phyloP scores from a whole-genome alignment of 1,139 yeast genomes.

The Debaryomyces subglobosus region DNA sequence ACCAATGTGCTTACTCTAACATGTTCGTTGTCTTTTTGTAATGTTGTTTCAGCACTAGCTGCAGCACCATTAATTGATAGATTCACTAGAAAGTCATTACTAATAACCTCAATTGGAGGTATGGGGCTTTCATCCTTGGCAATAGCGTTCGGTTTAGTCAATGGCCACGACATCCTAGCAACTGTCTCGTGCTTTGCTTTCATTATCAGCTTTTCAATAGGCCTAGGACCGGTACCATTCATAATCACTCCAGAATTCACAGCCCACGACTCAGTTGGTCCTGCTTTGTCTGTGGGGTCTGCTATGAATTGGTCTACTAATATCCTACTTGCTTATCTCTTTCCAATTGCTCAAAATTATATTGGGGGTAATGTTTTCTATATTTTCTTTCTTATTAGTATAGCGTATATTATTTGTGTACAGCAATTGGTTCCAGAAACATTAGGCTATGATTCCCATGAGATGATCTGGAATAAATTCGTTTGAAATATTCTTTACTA shows the following conservation, averaged over 20 bases:
- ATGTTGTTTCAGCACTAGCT: constrained; percentile 30
- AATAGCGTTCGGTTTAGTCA: constrained; percentile 40
- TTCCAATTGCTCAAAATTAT: constrained; percentile 53
- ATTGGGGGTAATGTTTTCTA: constrained; percentile 36
- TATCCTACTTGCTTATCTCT: constrained; percentile 71
- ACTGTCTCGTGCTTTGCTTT: constrained; percentile 66
- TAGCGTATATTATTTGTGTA: constrained; percentile 23
- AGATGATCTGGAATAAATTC: constrained; percentile 31
- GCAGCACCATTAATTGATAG: constrained; percentile 44
- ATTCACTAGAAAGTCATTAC: constrained; percentile 71
- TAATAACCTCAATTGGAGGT: constrained; percentile 58
- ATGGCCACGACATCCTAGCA: constrained; percentile 58
- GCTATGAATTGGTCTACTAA: constrained; percentile 86
- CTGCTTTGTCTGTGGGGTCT: constrained; percentile 88
- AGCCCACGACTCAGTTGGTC: constrained; percentile 68
- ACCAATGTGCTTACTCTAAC: constrained; percentile 33
- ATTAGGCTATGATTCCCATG: constrained; percentile 26
- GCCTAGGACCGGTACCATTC: constrained; percentile 91
- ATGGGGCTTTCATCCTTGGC: constrained; percentile 66
- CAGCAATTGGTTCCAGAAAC: constrained; percentile 38
- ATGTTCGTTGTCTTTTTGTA: constrained; percentile 34
- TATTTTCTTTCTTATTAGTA: constrained; percentile 29
- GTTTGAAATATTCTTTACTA: background rate
- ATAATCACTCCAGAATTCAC: constrained; percentile 81
- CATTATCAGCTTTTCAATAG: constrained; percentile 80